Evolutionary conservation across 2,329 filamentous ascomycete genomes (phyloP), one percentile per base, ranked within the genome.

Genomic region (Exophiala mesophila): DNA sequence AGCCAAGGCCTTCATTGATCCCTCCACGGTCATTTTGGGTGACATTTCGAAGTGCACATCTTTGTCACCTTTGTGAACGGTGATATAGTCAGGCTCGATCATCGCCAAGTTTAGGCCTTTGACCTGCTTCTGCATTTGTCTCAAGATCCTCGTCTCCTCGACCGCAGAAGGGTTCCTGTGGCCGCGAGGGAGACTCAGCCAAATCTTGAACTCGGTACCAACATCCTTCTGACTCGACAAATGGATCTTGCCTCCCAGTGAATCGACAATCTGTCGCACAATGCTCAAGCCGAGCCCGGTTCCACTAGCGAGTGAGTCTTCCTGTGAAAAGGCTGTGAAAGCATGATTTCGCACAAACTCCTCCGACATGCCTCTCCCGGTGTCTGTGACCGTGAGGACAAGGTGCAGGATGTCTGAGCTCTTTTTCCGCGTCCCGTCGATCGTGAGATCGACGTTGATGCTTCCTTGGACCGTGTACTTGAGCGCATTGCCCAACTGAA

Each of bases 301-400:
- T 5, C 65, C 65, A 3, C 63, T 71, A 0, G 73, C 68, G 1
- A 85, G 59, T 0, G 67, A 61, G 35, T 83, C 72, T 53, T 85
- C 82, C 48, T 86, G 82, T 0, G 65, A 61, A 41, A 68, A 68
- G 1, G 65, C 77, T 0, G 72, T 76, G 55, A 80, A 86, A 0
- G 85, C 60, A 10, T 72, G 70, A 6, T 76, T 72, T 15, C 73
- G 68, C 8, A 84, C 62, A 49, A 78, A 86, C 7, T 82, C 76
- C 4, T 75, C 66, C 0, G 73, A 73, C 23, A 86, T 86, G 1
- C 82, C 83, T 32, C 71, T 72, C 1, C 82, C 83, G 0, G 82
- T 81, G 52, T 86, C 82, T 0, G 68, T 66, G 1, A 86, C 73
- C 0, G 67, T 73, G 12, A 77, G 42, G 0, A 59, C 59, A 3